A percentile compares a stretch with the other conserved stretches of the same genome.
Evolutionary conservation across 1,284 basidiomycete genomes (phyloP).

Genomic region (Leccinum subrobustum): DNA sequence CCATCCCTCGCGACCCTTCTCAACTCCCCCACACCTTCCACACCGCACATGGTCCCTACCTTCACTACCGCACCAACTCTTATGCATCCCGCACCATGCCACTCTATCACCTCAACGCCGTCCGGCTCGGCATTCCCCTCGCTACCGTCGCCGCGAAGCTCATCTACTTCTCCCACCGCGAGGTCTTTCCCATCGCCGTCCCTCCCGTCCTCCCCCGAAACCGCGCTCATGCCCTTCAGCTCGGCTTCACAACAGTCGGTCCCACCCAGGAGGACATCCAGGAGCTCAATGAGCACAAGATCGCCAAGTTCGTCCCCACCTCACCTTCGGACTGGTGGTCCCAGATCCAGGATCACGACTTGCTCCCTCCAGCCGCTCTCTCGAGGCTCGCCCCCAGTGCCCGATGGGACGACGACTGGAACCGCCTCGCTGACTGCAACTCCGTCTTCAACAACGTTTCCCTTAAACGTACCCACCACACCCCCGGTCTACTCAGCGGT

Average conservation of each 20-base stretch:
- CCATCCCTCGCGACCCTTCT: conserved; percentile 34
- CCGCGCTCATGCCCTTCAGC: conserved; percentile 41
- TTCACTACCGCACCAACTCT: conserved; percentile 48
- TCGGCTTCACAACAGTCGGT: conserved; percentile 29
- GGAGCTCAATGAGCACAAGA: conserved; percentile 50
- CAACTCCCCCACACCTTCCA: conserved; percentile 39
- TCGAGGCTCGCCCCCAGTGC: conserved; percentile 37
- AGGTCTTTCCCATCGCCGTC: conserved; percentile 45
- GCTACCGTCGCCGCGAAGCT: conserved; percentile 59
- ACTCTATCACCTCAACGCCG: conserved; percentile 41
- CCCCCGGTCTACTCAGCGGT: conserved; percentile 49
- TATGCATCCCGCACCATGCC: conserved; percentile 18
- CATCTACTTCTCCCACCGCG: conserved; percentile 58
- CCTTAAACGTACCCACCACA: conserved; percentile 47
- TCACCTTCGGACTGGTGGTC: conserved; percentile 40
- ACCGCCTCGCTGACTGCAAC: conserved; percentile 46
- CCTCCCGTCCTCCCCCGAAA: conserved; percentile 45
- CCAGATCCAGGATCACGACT: conserved; percentile 34
- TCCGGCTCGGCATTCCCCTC: conserved; percentile 46
- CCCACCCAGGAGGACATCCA: conserved; percentile 60
- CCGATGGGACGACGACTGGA: conserved; percentile 61
- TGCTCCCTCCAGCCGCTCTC: conserved; percentile 25
- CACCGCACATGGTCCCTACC: conserved; percentile 56
- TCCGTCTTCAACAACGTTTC: conserved; percentile 40
- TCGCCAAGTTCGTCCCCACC: conserved; percentile 25